Evolutionary conservation across 2,329 filamentous ascomycete genomes (phyloP).

Genomic region (Chaetomium strumarium): DNA sequence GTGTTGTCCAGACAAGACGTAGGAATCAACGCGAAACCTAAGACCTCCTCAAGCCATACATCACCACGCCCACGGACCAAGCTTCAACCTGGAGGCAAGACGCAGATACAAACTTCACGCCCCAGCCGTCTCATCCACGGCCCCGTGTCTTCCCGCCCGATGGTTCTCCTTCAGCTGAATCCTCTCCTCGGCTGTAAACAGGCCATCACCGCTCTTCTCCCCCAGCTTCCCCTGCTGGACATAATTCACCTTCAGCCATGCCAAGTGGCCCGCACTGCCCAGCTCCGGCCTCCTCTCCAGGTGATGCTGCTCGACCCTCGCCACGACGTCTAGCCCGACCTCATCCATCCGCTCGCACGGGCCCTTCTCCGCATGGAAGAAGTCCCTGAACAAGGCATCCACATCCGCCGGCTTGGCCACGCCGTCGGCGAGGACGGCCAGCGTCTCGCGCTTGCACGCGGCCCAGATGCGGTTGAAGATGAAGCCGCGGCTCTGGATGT

Average conservation of each 20-base stretch:
- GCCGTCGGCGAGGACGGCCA: constrained; percentile 29
- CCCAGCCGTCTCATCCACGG: constrained; percentile 23
- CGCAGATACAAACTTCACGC: constrained; percentile 13
- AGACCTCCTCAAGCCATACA: not conserved
- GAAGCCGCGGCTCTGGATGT: constrained; percentile 30
- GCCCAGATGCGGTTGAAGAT: constrained; percentile 34
- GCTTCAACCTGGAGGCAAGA: not conserved
- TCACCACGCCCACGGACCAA: not conserved
- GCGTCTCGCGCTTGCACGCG: constrained; percentile 32
- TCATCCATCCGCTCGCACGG: constrained; percentile 32
- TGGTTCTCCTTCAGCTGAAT: constrained; percentile 22
- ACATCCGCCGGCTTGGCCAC: constrained; percentile 30
- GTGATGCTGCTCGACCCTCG: constrained; percentile 27
- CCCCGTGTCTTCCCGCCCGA: constrained; percentile 11
- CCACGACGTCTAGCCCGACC: constrained; percentile 31
- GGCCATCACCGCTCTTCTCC: constrained; percentile 28
- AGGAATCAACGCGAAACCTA: too few species aligned
- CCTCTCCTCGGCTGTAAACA: constrained; percentile 26
- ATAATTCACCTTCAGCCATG: constrained; percentile 27
- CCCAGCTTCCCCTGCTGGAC: constrained; percentile 26
- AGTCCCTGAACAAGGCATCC: constrained; percentile 29
- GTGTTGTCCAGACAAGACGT: too few species aligned
- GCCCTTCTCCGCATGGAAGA: constrained; percentile 27
- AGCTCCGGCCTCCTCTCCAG: constrained; percentile 18
- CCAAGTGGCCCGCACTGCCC: constrained; percentile 13